Conservation (phyloP, 2,329 filamentous ascomycete species). For the Fusarium nelsonii region DNA sequence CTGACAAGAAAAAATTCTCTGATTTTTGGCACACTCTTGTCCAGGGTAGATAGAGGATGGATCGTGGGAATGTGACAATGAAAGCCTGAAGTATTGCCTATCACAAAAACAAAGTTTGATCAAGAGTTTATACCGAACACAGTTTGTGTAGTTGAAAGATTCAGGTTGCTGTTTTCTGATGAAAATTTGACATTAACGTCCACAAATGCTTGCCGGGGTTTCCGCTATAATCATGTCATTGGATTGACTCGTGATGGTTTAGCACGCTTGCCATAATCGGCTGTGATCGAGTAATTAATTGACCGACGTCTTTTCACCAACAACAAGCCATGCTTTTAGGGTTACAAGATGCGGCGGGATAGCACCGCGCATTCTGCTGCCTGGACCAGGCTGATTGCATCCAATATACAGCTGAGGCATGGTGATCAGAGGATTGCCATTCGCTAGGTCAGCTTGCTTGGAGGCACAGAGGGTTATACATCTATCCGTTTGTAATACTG, state of each 20-base stretch:
- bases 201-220: conserved; percentile 18
- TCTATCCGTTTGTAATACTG: neutral
- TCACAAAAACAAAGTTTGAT: neutral
- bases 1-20: fast-evolving
- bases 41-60: conserved; percentile 1
- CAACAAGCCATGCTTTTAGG: neutral
- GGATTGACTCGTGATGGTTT: conserved; percentile 8
- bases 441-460: neutral
- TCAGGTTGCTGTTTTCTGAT: neutral
- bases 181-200: conserved; percentile 4
- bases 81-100: neutral
- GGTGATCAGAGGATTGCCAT: neutral
- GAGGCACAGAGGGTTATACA: neutral
- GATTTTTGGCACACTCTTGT: fast-evolving
- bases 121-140: neutral
- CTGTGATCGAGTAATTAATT: too few species aligned
- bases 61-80: neutral
- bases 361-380: neutral
- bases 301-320: neutral
- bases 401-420: neutral
- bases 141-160: too few species aligned
- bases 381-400: neutral
- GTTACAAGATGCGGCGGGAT: neutral
- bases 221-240: conserved; percentile 13
- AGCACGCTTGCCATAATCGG: neutral